Evolutionary conservation across 2,329 filamentous ascomycete genomes (phyloP), one percentile per base, ranked within the genome.

Genomic region (Diaporthe sp.): DNA sequence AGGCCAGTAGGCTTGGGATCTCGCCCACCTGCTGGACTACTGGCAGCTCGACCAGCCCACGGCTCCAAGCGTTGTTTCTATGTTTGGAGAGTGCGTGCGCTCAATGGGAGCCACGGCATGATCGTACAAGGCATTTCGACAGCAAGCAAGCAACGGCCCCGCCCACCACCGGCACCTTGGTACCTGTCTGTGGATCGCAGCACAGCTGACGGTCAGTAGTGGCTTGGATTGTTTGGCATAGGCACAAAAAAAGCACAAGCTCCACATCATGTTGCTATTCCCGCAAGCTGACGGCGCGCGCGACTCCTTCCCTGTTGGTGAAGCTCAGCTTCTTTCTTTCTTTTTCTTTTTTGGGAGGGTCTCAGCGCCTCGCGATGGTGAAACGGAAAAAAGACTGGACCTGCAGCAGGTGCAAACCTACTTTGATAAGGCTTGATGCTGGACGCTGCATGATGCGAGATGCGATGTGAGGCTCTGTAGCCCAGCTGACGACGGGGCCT

Each of bases 301-400:
- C 50, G 40, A 45, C 40, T 30, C 30, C 22, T n/a, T 45, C 52
- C 42, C 33, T 60, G 69, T 61, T 40, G 57, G 17, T 54, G 15
- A 60, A 45, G 30, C 35, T 45, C 57, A 72, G 55, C 57, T n/a
- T 17, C 45, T 33, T 57, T 17, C 30, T 47, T 68, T 19, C 47
- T 7, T 45, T 54, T 57, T 47, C 30, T 57, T 45, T 58, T 67
- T 52, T 54, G 28, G 45, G 45, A 10, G 22, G 45, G 45, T 52
- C 69, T 38, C 69, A 52, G 64, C 72, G 72, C 64, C 64, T 60
- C 52, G 42, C 52, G 22, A 73, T 60, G 72, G 61, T 73, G 72
- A 73, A 73, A 73, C 72, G 40, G 33, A 58, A 68, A 58, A 67
- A 68, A 67, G 38, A 73, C 52, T 54, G 60, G 61, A 67, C 72